Evolutionary conservation across 2,329 filamentous ascomycete species (phyloP).

Genomic region (Pseudopyricularia javanii): DNA sequence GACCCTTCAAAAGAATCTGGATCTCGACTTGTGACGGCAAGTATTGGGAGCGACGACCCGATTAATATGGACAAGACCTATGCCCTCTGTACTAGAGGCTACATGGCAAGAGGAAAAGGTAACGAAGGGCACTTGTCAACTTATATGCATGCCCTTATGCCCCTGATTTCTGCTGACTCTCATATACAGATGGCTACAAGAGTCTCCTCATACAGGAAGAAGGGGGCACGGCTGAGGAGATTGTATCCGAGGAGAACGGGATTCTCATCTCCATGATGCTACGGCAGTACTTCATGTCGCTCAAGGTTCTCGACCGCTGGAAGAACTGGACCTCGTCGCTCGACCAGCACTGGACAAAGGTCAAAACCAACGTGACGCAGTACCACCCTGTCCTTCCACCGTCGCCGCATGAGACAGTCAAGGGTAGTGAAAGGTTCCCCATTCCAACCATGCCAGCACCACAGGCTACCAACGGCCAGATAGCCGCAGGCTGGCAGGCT

Average conservation of each 20-base stretch:
- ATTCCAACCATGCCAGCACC: slow-evolving; percentile 5
- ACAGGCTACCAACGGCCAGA: not conserved
- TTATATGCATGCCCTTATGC: not conserved
- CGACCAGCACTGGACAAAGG: slow-evolving; percentile 50
- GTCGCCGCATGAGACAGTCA: slow-evolving; percentile 15
- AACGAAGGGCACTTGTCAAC: slow-evolving; percentile 1
- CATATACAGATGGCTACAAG: slow-evolving; percentile 55
- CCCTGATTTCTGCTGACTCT: not conserved
- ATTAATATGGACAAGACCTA: slow-evolving; percentile 56
- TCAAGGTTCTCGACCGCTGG: slow-evolving; percentile 74
- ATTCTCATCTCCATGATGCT: slow-evolving; percentile 78
- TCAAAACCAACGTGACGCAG: slow-evolving; percentile 49
- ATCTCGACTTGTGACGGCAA: slow-evolving; percentile 49
- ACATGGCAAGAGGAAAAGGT: slow-evolving; percentile 76
- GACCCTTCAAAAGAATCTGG: slow-evolving; percentile 50
- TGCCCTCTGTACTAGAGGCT: slow-evolving; percentile 66
- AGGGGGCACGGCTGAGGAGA: slow-evolving; percentile 63
- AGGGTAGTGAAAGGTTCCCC: slow-evolving; percentile 9
- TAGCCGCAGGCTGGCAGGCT: slow-evolving; percentile 19
- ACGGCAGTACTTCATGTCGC: slow-evolving; percentile 80
- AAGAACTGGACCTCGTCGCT: slow-evolving; percentile 53
- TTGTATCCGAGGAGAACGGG: slow-evolving; percentile 78
- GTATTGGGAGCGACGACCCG: slow-evolving; percentile 42
- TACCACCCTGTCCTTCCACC: slow-evolving; percentile 34
- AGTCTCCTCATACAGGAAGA: slow-evolving; percentile 64